phyloP scores from a whole-genome alignment of 257 asterid species.

The Cordia subcordata region DNA sequence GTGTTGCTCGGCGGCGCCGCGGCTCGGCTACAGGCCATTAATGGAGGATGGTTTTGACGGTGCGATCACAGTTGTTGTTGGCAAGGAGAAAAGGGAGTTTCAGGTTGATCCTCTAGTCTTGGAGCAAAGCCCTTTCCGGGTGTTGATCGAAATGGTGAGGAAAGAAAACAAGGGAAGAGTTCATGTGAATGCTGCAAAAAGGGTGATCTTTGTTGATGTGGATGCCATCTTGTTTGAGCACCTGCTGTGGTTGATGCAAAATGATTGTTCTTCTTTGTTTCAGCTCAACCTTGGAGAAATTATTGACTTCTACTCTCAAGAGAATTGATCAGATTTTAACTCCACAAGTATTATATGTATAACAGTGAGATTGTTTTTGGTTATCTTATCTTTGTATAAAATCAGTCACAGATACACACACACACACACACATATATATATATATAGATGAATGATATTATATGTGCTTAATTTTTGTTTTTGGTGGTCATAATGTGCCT shows the following conservation, averaged over 20 bases:
- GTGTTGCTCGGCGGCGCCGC: slow-evolving; percentile 19
- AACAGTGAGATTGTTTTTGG: too few relatives aligned
- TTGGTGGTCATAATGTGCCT: too few relatives aligned
- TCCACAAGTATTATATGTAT: neutral
- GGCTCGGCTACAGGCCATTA: slow-evolving; percentile 28
- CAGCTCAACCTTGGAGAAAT: slow-evolving; percentile 40
- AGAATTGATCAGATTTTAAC: slow-evolving; percentile 5
- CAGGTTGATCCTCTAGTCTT: slow-evolving; percentile 33
- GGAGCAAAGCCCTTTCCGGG: slow-evolving; percentile 28
- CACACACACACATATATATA: too few relatives aligned
- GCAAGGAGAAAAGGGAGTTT: slow-evolving; percentile 36
- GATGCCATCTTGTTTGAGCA: slow-evolving; percentile 47
- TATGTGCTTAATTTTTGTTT: too few relatives aligned
- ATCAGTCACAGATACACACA: too few relatives aligned
- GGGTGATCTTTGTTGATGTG: slow-evolving; percentile 34
- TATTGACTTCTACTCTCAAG: slow-evolving; percentile 40
- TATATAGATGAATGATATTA: too few relatives aligned
- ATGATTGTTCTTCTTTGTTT: slow-evolving; percentile 39
- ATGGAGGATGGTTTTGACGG: slow-evolving; percentile 9
- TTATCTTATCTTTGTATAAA: too few relatives aligned
- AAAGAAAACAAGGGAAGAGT: slow-evolving; percentile 19
- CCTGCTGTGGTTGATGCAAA: slow-evolving; percentile 41
- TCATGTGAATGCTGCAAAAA: slow-evolving; percentile 8
- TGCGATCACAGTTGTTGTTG: slow-evolving; percentile 31
- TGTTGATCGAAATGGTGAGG: slow-evolving; percentile 26